These are phyloP conservation scores for Solanum virginianum DNA, from an alignment of 257 asterid genomes.

Conservation along the genomic window DNA sequence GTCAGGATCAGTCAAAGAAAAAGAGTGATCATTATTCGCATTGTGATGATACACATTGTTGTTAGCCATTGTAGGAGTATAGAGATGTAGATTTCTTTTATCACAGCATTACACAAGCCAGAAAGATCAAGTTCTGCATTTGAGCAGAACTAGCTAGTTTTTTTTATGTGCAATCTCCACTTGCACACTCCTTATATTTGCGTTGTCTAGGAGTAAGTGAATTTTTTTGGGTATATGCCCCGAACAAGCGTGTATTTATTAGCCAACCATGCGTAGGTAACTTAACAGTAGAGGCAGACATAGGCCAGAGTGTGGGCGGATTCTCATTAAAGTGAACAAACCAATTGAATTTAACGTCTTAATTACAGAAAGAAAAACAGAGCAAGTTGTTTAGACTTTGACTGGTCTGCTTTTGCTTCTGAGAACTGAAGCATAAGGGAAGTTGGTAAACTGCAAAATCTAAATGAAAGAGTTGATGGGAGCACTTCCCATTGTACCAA, in stretches of 20 bases:
- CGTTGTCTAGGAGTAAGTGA: background rate
- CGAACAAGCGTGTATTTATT: background rate
- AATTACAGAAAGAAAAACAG: background rate
- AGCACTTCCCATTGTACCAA: background rate
- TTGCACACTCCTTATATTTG: background rate
- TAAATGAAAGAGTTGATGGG: background rate
- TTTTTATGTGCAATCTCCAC: background rate
- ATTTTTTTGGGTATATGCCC: background rate
- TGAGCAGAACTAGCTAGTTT: background rate
- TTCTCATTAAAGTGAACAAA: background rate
- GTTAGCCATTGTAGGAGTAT: conserved; percentile 24
- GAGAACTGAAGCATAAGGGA: background rate
- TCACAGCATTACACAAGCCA: background rate
- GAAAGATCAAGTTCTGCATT: background rate
- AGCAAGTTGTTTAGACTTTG: background rate
- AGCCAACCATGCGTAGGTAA: background rate
- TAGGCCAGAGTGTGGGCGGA: conserved; percentile 1
- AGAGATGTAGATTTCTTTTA: background rate
- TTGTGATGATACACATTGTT: background rate
- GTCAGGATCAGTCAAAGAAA: conserved; percentile 1
- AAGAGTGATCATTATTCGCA: background rate
- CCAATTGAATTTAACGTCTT: background rate
- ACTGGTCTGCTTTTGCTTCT: conserved; percentile 8
- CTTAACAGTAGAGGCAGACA: background rate
- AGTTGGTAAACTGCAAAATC: background rate